A percentile compares a stretch with the other conserved stretches of the same genome.
These are phyloP conservation scores for Globisporangium nunn DNA, from an alignment of 352 stramenopile genomes.

Conservation along the genomic window DNA sequence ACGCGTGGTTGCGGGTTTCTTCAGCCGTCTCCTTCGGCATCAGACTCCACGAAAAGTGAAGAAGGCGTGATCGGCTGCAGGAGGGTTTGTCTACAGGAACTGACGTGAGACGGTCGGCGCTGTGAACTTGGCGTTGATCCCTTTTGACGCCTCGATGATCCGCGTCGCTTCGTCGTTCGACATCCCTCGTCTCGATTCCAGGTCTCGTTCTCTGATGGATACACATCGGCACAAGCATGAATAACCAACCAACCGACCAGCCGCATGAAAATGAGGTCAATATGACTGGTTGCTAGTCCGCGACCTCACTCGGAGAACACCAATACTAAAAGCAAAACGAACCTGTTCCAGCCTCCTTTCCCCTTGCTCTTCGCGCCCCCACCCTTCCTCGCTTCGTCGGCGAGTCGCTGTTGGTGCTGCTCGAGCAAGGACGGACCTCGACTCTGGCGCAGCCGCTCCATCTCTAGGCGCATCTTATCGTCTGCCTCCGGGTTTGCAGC, in stretches of 20 bases:
- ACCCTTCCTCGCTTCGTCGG: constrained; percentile 29
- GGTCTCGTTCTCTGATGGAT: constrained; percentile 52
- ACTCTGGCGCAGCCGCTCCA: constrained; percentile 47
- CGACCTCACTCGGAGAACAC: background rate
- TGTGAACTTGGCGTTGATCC: constrained; percentile 85
- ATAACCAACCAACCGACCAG: background rate
- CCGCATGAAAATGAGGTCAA: background rate
- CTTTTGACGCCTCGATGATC: constrained; percentile 68
- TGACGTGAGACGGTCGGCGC: constrained; percentile 73
- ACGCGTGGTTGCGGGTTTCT: background rate
- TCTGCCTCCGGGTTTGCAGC: constrained; percentile 59
- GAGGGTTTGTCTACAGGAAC: constrained; percentile 45
- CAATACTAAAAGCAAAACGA: background rate
- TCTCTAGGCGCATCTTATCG: constrained; percentile 59
- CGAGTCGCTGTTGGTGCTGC: constrained; percentile 65
- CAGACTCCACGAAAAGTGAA: constrained; percentile 6
- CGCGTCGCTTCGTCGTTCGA: constrained; percentile 56
- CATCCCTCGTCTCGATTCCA: constrained; percentile 51
- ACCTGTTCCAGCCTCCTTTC: constrained; percentile 58
- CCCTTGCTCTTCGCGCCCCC: constrained; percentile 10
- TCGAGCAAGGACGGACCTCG: constrained; percentile 71
- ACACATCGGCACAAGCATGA: background rate
- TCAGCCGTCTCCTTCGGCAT: constrained; percentile 6
- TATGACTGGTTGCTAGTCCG: too few relatives aligned
- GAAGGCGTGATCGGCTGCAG: constrained; percentile 2